These are phyloP conservation scores for Allantophomopsis cytisporea DNA, from an alignment of 2,329 filamentous ascomycete genomes.

Conservation along the genomic window DNA sequence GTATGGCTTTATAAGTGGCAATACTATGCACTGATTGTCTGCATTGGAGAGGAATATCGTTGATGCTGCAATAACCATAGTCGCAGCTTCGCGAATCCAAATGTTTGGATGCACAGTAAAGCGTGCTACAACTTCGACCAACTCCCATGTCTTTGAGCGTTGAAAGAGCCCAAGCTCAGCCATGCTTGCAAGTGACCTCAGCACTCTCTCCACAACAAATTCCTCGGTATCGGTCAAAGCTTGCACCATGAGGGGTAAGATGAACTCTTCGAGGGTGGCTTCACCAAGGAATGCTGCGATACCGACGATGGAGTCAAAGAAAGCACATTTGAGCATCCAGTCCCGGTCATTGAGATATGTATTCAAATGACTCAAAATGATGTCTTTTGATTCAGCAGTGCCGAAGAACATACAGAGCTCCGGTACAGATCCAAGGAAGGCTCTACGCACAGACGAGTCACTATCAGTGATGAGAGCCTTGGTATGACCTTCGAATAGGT, in stretches of 20 bases:
- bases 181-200: conserved; percentile 80
- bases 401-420: conserved; percentile 93
- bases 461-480: conserved; percentile 81
- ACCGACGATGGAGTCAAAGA: conserved; percentile 90
- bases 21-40: conserved; percentile 71
- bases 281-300: conserved; percentile 85
- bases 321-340: conserved; percentile 93
- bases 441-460: conserved; percentile 74
- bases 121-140: conserved; percentile 69
- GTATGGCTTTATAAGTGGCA: conserved; percentile 70
- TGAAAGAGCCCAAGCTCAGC: conserved; percentile 81
- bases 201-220: conserved; percentile 80
- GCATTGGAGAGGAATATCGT: conserved; percentile 64
- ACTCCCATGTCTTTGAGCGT: conserved; percentile 71
- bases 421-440: conserved; percentile 83
- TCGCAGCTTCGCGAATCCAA: conserved; percentile 86
- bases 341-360: conserved; percentile 94
- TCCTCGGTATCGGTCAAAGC: conserved; percentile 88
- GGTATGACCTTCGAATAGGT: conserved; percentile 76
- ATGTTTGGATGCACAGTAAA: conserved; percentile 90
- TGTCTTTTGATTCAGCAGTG: conserved; percentile 81
- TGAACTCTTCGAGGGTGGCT: conserved; percentile 84
- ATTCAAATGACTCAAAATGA: conserved; percentile 91
- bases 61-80: conserved; percentile 68
- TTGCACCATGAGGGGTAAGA: conserved; percentile 89